Conservation (phyloP, 345 rosid genomes). For the Citrus maxima region DNA sequence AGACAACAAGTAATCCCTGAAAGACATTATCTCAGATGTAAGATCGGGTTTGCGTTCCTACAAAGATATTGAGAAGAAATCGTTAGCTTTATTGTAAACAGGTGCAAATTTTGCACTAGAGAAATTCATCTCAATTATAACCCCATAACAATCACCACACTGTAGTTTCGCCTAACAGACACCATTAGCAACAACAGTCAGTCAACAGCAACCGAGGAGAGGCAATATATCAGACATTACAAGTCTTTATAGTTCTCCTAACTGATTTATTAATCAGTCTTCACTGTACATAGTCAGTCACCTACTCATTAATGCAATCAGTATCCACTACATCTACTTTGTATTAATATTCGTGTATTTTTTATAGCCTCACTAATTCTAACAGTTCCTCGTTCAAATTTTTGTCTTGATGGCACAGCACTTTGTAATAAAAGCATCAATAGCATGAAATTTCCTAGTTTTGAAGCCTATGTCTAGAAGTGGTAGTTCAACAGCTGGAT, state of each 20-base stretch:
- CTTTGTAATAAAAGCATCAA: background rate
- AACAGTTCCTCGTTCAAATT: background rate
- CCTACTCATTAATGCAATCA: background rate
- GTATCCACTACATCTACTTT: background rate
- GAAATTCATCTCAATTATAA: conserved; percentile 9
- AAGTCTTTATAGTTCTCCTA: background rate
- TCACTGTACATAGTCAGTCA: background rate
- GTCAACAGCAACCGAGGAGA: background rate
- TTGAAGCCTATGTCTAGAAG: background rate
- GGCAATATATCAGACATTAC: background rate
- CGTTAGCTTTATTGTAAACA: conserved; percentile 1
- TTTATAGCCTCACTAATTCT: background rate
- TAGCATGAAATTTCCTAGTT: background rate
- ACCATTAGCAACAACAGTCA: background rate
- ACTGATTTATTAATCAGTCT: background rate
- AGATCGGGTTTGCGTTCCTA: conserved; percentile 96
- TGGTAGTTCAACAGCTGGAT: background rate
- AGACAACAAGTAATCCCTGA: conserved; percentile 85
- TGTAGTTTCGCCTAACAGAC: background rate
- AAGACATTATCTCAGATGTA: conserved; percentile 83
- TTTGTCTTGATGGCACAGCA: background rate
- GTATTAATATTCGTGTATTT: background rate
- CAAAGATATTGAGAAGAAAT: conserved; percentile 7
- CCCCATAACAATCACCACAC: background rate
- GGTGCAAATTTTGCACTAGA: background rate